Evolutionary conservation across 371 early-diverging fungal genomes (phyloP), one percentile per base, ranked within the genome.

Genomic region (Dipsacomyces acuminosporus): DNA sequence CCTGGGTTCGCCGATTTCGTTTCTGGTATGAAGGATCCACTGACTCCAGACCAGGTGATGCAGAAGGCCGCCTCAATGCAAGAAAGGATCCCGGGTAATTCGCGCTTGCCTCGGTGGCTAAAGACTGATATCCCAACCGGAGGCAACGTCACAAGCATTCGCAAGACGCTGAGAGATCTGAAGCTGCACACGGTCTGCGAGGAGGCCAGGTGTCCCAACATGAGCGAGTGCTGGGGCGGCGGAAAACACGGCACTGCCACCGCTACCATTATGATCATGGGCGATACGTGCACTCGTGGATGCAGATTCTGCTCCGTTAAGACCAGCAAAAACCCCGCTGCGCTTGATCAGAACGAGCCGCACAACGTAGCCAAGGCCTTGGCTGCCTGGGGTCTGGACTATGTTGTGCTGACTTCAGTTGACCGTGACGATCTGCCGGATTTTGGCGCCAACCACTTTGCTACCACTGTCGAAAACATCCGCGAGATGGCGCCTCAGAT

Each of bases 181-280:
- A 91, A 92, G 33, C 81, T 96, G 38, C 87, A 93, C 64, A 96
- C 97, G 15, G 87, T 84, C 49, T 71, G 75, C 59, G 67, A 77
- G 67, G 97, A 97, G 64, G 97, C 98, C 15, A 80, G 88, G 64
- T 98, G 98, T 75, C 98, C 98, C 17, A 98, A 98, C 78, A 90
- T 97, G 71, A 89, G 93, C 45, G 95, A 94, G 65, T 98, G 98
- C 76, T 97, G 97, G 98, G 95, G 96, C 49, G 97, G 96, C 24
- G 90, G 94, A 51, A 93, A 96, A 64, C 86, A 89, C 71, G 82
- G 88, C 50, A 96, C 95, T 9, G 96, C 98, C 1, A 98, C 98
- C 0, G 98, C 98, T 0, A 98, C 98, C 9, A 96, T 98, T 56
- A 98, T 96, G 96, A 83, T 98, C 64, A 96, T 98, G 97, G 98